Evolutionary conservation across 169 alveolate genomes (phyloP), one percentile per base, ranked within the genome.

Genomic region (Theileria parva): DNA sequence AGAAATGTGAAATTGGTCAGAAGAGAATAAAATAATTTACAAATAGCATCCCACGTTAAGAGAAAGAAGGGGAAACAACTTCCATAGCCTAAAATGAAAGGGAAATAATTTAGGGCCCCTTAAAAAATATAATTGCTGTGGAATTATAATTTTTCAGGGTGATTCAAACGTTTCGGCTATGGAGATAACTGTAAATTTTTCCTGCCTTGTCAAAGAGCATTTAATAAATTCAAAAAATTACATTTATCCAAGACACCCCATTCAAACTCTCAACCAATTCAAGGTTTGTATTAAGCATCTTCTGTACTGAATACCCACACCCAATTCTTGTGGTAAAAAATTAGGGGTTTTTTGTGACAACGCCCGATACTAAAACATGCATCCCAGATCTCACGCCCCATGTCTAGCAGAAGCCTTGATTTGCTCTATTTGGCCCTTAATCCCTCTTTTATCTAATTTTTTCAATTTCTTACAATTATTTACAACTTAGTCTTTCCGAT

Each of bases 301-400:
- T 17, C 66, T 57, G 32, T 21, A 57, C 66, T 21, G 66, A 57
- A 21, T 57, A 57, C 66, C 66, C 27, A 57, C 66, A 57, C 66
- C 27, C 66, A 25, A 57, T 57, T 57, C 34, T 57, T 21, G 66
- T 57, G 28, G 11, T 21, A 57, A 57, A 57, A 25, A 19, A 57
- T 57, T 25, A 25, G 37, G 28, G 66, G 32, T 57, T 57, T 21
- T 25, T 19, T 13, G 32, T 57, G 28, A 44, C 34, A 21, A 57
- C 71, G 71, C 71, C 71, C 71, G 39, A 63, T 63, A 63, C 71
- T 19, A 15, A 44, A 63, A 25, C 71, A 63, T 63, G 71, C 71
- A 63, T 63, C 71, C 53, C 5, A 63, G 23, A 63, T 59, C 44
- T 28, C 51, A 63, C 25, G 71, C 71, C 71, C 71, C 71, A 63